Evolutionary conservation across 495 filamentous ascomycete species (phyloP).

Genomic region (Daldinia vernicosa): DNA sequence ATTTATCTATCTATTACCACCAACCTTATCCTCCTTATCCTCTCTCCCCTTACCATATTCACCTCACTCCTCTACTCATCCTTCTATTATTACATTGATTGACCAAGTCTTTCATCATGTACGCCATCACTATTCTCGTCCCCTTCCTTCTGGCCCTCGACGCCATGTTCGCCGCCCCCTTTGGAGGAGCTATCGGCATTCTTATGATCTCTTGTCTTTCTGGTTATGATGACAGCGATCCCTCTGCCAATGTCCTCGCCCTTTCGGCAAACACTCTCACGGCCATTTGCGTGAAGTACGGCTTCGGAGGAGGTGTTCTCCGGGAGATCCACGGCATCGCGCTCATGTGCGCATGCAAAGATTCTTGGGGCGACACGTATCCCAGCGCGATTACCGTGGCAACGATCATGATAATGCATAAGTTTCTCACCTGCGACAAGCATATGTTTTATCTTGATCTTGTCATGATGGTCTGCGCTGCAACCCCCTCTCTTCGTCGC

Average conservation of each 20-base stretch:
- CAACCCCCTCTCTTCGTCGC: background rate
- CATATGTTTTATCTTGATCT: background rate
- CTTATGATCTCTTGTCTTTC: conserved; percentile 9
- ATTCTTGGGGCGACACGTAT: background rate
- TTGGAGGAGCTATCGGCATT: conserved; percentile 10
- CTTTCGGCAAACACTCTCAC: background rate
- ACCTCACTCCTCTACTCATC: background rate
- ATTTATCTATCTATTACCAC: background rate
- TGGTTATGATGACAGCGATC: background rate
- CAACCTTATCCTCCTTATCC: background rate
- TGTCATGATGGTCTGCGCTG: background rate
- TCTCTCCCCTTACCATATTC: background rate
- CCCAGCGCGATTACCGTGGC: background rate
- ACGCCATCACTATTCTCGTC: conserved; percentile 12
- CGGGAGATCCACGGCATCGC: conserved; percentile 5
- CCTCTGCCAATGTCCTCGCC: background rate
- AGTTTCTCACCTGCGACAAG: background rate
- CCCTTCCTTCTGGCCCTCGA: conserved; percentile 23
- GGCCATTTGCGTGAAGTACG: background rate
- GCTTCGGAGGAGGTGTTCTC: background rate
- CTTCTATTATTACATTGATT: background rate
- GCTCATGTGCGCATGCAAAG: conserved; percentile 10
- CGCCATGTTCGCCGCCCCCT: background rate
- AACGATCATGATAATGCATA: background rate
- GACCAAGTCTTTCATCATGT: conserved; percentile 13